These are phyloP conservation scores for Plantago coronopus DNA, from an alignment of 305 asterid species.

Conservation along the genomic window DNA sequence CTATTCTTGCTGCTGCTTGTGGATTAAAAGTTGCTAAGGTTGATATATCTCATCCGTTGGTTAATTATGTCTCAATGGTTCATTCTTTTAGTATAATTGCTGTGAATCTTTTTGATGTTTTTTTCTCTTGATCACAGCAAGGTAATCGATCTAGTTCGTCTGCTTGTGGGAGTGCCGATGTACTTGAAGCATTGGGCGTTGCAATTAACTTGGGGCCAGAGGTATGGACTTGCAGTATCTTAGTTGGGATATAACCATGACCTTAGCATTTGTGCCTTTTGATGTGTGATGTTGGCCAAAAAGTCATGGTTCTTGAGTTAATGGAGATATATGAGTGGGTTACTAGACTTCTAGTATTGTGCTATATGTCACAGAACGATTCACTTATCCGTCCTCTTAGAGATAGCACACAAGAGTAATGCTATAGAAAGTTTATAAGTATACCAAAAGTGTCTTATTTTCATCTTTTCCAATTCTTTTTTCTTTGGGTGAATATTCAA, in stretches of 20 bases:
- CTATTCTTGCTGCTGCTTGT: constrained; percentile 94
- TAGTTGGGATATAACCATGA: neutral
- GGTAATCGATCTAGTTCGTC: constrained; percentile 92
- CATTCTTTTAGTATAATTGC: neutral
- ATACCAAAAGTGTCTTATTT: no score
- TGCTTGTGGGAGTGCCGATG: constrained; percentile 98
- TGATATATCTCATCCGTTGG: neutral
- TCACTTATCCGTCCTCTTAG: neutral
- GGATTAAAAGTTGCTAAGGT: constrained; percentile 97
- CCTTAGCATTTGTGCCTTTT: neutral
- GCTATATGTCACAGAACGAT: constrained; percentile 2
- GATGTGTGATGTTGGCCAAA: neutral
- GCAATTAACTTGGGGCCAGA: constrained; percentile 76
- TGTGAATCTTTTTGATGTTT: constrained; percentile 9
- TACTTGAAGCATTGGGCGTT: constrained; percentile 78
- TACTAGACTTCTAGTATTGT: neutral
- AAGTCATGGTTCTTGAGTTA: neutral
- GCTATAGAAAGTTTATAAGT: no score
- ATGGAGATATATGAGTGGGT: constrained; percentile 8
- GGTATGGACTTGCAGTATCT: constrained; percentile 40
- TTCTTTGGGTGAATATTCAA: no score
- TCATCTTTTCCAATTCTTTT: no score
- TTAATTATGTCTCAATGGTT: neutral
- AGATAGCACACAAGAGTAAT: no score
- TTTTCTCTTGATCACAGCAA: constrained; percentile 47